Evolutionary conservation across 345 rosid genomes (phyloP).

Genomic region (Alliaria petiolata): DNA sequence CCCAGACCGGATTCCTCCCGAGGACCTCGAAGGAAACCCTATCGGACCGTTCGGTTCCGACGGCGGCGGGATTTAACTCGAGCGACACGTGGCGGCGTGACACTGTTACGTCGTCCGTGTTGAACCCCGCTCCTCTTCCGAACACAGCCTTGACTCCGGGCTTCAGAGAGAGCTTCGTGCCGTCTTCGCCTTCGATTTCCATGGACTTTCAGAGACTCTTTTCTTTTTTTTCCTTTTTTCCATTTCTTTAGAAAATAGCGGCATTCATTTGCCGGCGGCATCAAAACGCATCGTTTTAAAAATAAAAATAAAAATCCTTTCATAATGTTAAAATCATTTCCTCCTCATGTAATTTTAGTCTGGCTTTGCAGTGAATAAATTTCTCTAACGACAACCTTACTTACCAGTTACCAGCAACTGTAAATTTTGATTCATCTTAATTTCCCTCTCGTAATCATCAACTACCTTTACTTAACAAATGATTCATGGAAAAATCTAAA

Average conservation of each 20-base stretch:
- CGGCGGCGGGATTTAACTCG: slow-evolving; percentile 19
- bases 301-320: neutral
- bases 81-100: slow-evolving; percentile 64
- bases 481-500: neutral
- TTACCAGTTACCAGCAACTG: neutral
- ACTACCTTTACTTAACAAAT: slow-evolving; percentile 16
- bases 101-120: slow-evolving; percentile 46
- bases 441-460: neutral
- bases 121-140: slow-evolving; percentile 63
- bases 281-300: neutral
- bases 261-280: slow-evolving; percentile 5
- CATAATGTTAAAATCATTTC: too few species aligned
- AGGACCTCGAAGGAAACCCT: slow-evolving; percentile 55
- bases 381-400: neutral
- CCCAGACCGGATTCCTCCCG: slow-evolving; percentile 77
- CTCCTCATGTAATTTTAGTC: too few species aligned
- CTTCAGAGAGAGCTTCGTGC: slow-evolving; percentile 39
- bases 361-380: too few species aligned
- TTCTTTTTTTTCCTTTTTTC: neutral
- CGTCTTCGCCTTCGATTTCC: slow-evolving; percentile 75
- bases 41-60: slow-evolving; percentile 25
- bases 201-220: slow-evolving; percentile 25
- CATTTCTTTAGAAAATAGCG: too few species aligned
- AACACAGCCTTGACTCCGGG: slow-evolving; percentile 28
- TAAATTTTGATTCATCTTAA: neutral